These are phyloP conservation scores for Pseudisothecium myosuroides DNA, from an alignment of 225 moss, liverwort and hornwort genomes.

Conservation along the genomic window DNA sequence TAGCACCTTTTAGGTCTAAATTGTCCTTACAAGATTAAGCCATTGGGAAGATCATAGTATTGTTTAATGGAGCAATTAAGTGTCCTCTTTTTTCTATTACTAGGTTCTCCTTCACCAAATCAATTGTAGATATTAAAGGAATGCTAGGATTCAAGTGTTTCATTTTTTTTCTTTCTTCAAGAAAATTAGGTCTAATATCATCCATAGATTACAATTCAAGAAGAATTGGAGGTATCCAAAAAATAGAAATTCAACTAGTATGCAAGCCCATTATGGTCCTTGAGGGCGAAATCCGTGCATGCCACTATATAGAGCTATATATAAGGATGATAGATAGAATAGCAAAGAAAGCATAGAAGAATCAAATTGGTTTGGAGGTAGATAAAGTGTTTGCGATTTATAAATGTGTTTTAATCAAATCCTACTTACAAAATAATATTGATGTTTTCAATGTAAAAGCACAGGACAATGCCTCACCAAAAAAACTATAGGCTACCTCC, in stretches of 20 bases:
- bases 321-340: background rate
- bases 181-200: background rate
- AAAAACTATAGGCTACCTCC: too few species aligned
- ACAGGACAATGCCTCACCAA: too few species aligned
- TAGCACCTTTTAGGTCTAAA: accelerated
- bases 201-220: background rate
- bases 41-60: background rate
- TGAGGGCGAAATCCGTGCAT: accelerated
- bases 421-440: background rate
- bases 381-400: background rate
- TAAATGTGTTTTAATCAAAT: background rate
- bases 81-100: background rate
- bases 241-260: accelerated
- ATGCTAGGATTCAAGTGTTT: background rate
- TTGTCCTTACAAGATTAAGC: background rate
- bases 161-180: background rate
- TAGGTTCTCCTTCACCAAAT: accelerated
- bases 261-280: background rate
- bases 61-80: background rate
- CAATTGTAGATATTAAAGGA: background rate
- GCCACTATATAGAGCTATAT: background rate
- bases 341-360: accelerated
- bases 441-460: background rate
- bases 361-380: background rate
- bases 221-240: background rate